These are phyloP conservation scores for Colletotrichum echinochloae DNA, from an alignment of 2,329 filamentous ascomycete species.

Conservation along the genomic window DNA sequence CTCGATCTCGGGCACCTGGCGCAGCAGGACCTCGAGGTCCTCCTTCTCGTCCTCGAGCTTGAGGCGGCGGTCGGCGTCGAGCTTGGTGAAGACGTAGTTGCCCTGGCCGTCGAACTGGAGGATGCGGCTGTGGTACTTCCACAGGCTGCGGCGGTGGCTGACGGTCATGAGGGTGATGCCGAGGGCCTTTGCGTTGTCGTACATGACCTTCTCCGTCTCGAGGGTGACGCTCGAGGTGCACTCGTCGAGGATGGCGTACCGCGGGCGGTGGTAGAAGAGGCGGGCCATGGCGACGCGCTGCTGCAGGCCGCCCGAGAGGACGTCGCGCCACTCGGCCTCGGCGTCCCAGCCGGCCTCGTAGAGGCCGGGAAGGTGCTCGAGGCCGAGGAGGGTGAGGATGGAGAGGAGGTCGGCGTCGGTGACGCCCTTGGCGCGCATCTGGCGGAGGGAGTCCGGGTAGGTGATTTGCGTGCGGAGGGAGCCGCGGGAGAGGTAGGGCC, in stretches of 20 bases:
- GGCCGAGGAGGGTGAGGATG: conserved; percentile 83
- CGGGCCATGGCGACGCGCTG: conserved; percentile 97
- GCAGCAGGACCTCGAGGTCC: conserved; percentile 86
- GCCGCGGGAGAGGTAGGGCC: conserved; percentile 91
- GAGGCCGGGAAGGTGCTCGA: conserved; percentile 83
- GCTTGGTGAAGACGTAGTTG: conserved; percentile 85
- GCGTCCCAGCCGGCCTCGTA: conserved; percentile 87
- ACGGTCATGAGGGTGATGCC: conserved; percentile 98
- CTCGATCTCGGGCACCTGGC: conserved; percentile 90
- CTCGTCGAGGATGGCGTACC: conserved; percentile 96
- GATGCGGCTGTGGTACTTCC: conserved; percentile 96
- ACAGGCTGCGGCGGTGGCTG: conserved; percentile 88
- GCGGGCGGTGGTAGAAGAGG: conserved; percentile 91
- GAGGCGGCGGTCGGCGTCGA: conserved; percentile 89
- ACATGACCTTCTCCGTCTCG: conserved; percentile 96
- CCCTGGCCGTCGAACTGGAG: conserved; percentile 97
- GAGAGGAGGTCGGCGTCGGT: conserved; percentile 83
- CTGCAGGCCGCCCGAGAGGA: conserved; percentile 90
- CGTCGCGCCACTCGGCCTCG: conserved; percentile 96
- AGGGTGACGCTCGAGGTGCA: conserved; percentile 96
- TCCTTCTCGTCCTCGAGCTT: conserved; percentile 96
- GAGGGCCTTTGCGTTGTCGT: conserved; percentile 91
- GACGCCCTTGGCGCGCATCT: conserved; percentile 87
- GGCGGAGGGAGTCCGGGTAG: conserved; percentile 89
- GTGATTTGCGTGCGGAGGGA: conserved; percentile 97